phyloP scores from a whole-genome alignment of 768 basidiomycete species.

The Lentinula raphanica region DNA sequence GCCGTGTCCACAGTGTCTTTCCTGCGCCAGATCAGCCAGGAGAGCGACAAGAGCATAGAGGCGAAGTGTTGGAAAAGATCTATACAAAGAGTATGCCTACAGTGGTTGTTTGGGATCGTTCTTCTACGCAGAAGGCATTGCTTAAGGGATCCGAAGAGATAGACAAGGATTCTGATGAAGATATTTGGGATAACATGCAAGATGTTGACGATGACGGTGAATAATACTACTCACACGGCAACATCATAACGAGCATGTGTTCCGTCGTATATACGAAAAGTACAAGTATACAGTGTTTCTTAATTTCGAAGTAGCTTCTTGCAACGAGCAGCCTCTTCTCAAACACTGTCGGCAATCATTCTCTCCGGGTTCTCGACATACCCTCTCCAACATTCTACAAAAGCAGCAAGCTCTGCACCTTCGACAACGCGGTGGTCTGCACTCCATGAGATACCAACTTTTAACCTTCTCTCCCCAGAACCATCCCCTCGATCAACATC shows the following conservation, averaged over 20 bases:
- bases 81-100: slow-evolving; percentile 63
- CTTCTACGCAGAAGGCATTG: slow-evolving; percentile 5
- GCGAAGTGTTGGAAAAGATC: slow-evolving; percentile 55
- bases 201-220: slow-evolving; percentile 37
- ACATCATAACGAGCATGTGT: slow-evolving; percentile 7
- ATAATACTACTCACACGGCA: slow-evolving; percentile 17
- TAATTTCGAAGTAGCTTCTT: not conserved
- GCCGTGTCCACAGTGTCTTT: slow-evolving; percentile 61
- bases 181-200: slow-evolving; percentile 67
- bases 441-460: slow-evolving; percentile 71
- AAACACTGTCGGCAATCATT: slow-evolving; percentile 54
- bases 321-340: not conserved
- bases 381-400: slow-evolving; percentile 79
- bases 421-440: slow-evolving; percentile 87
- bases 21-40: slow-evolving; percentile 43
- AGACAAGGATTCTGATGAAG: slow-evolving; percentile 42
- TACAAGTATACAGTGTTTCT: not conserved
- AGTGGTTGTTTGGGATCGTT: slow-evolving; percentile 51
- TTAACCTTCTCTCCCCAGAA: slow-evolving; percentile 47
- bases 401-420: slow-evolving; percentile 84
- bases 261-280: not conserved
- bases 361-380: slow-evolving; percentile 75
- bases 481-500: slow-evolving; percentile 52
- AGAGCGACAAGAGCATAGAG: slow-evolving; percentile 51
- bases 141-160: slow-evolving; percentile 12